Base-by-base conservation (phyloP, 1,139 yeast species). In the Candida tetrigidarum region DNA sequence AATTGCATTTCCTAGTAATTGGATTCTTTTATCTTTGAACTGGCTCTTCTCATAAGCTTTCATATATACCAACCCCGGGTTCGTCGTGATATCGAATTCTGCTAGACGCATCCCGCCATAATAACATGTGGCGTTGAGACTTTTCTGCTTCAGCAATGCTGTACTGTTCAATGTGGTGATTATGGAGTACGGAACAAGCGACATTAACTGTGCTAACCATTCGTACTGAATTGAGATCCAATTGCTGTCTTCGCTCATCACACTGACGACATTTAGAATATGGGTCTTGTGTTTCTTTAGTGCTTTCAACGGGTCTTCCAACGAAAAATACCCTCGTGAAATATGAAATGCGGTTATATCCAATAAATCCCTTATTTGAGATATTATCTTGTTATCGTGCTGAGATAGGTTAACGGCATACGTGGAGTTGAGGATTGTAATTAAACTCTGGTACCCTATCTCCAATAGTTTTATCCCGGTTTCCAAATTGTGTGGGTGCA, bases 341-440 rank as follows among this genome's bases (percentile, higher is more conserved):
- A 86, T 81, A 53, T 84, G 87, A 46, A 84, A 72, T 0, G 86
- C 85, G 7, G 80, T 59, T 2, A 78, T 59, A 58, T 89, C 96
- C 9, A 86, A 61, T 38, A 85, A 62, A 11, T 58, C 58, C 37
- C 89, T 61, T 7, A 76, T 56, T 44, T 71, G 74, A 1, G 15
- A 34, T 40, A 64, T 66, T 3, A 72, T 46, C 11, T 51, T 49
- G 8, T 50, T 37, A 46, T 74, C 78, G 46, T 69, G 75, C 2
- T 46, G 50, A 0, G 66, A 58, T 2, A 63, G 37, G 6, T 45
- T 44, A 12, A 50, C 51, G 3, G 55, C 50, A 23, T 54, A 44
- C 12, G 43, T 37, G 42, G 49, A 37, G 47, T 55, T 39, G 4
- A 70, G 43, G 6, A 72, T 49, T 2, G 58, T 66, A 4, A 69